Evolutionary conservation across 169 alveolate species (phyloP), one percentile per base, ranked within the genome.

Genomic region (Eimeria praecox): DNA sequence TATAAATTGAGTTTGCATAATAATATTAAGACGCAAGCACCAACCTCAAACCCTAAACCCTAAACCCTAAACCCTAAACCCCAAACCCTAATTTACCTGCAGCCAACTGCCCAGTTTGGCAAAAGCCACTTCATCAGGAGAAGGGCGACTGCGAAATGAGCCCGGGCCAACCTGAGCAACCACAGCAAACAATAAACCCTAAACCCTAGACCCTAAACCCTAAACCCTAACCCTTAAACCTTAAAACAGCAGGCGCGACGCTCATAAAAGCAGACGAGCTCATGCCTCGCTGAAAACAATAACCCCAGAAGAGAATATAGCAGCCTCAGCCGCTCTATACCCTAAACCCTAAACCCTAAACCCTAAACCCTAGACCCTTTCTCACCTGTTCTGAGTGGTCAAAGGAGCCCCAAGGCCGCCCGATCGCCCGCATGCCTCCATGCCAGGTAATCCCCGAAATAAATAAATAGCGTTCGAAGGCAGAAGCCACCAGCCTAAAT

Each of bases 401-500:
- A 54, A 40, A 86, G 2, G 98, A 95, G 52, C 99, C 99, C 98
- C 98, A 98, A 8, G 98, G 98, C 90, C 97, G 97, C 1, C 98
- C 96, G 62, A 98, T 91, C 2, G 97, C 96, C 64, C 96, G 59
- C 83, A 89, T 96, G 49, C 99, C 99, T 24, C 99, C 99, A 75
- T 98, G 99, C 94, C 97, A 97, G 40, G 99, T 97, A n/a, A 98
- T 85, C 24, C 97, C 97, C 14, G 95, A 77, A 33, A 73, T 78
- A 42, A 97, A 71, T 12, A 97, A 49, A 59, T 97, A 46, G 40
- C 92, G 77, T 20, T 52, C 77, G 59, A 54, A 54, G 42, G 93
- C 77, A 54, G 44, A 80, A 33, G 38, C 52, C 16, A 56, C 82
- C 59, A 86, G 42, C 80, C 52, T 86, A 22, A 27, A 30, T 42